Evolutionary conservation across 371 early-diverging fungal species (phyloP), one percentile per base, ranked within the genome.

Genomic region (Mucor plumbeus): DNA sequence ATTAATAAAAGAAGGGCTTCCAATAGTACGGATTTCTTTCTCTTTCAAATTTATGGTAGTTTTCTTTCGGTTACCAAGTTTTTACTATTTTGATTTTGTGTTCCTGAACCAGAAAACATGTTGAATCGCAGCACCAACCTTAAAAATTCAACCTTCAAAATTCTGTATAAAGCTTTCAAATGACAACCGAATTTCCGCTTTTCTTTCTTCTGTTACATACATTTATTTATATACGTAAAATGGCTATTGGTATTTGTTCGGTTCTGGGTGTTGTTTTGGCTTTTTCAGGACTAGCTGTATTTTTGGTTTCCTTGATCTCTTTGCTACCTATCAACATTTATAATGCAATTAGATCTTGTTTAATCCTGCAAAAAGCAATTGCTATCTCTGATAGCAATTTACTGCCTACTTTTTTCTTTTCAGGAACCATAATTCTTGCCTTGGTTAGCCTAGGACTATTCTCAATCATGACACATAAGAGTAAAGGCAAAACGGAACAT

Each of bases 291-390:
- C 26, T 64, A 36, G 35, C 56, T 38, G 56, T 57, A 7, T 64
- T 64, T 19, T 21, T 64, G 34, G 4, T 64, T 1, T 64, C 64
- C 21, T 26, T 58, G 58, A 57, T 64, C 5, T 33, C 57, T 8
- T 38, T 64, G 1, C 13, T 64, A 21, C 64, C 64, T 44, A 44
- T 64, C 26, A 58, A 58, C 13, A 43, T 64, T 17, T 64, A 57
- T 14, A 64, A 64, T 17, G 58, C 58, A 40, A 47, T 64, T 33
- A 17, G 43, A 36, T 56, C 64, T 1, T 57, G 64, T 58, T 55
- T 64, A 5, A 35, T 56, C 4, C 7, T 64, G 35, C 19, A 35
- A 43, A 19, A 58, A 8, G 36, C 64, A 17, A 57, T 64, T 17
- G 44, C 64, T 19, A 36, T 57, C n/a, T 13, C 57, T 31, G 58